phyloP scores from a whole-genome alignment of 2,329 filamentous ascomycete species.

The Rhynchosporium graminicola region DNA sequence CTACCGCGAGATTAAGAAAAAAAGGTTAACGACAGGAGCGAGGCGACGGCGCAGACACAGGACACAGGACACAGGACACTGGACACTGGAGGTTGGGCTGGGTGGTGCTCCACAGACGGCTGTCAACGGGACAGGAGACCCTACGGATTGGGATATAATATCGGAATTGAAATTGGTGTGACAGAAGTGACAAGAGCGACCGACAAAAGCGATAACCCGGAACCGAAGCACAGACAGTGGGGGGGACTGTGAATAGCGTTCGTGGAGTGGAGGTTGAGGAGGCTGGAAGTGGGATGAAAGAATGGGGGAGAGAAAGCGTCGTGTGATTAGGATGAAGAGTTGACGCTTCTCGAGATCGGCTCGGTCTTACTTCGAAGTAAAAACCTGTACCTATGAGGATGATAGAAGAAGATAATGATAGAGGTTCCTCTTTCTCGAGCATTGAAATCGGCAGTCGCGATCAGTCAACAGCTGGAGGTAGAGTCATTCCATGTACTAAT shows the following conservation, averaged over 20 bases:
- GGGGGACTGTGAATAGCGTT: not conserved
- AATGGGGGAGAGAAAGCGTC: not conserved
- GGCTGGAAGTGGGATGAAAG: too few species aligned
- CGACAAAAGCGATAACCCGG: not conserved
- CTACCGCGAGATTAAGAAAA: not conserved
- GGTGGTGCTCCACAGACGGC: not conserved
- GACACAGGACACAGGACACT: not conserved
- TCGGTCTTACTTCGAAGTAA: not conserved
- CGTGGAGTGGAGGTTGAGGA: not conserved
- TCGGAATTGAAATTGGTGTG: too few species aligned
- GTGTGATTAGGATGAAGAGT: not conserved
- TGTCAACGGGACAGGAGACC: not conserved
- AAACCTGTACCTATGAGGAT: too few species aligned
- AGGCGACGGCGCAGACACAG: not conserved
- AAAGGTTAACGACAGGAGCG: not conserved
- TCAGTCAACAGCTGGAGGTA: not conserved
- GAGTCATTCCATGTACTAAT: conserved; percentile 2
- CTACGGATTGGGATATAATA: not conserved
- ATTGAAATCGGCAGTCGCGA: conserved; percentile 6
- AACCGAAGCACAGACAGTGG: not conserved
- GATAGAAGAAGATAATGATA: too few species aligned
- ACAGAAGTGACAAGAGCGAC: not conserved
- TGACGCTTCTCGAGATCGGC: conserved; percentile 8
- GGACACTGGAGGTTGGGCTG: too few species aligned
- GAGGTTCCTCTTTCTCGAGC: not conserved